Base-by-base conservation (phyloP, 2,329 filamentous ascomycete species). In the Penicillium sp. region DNA sequence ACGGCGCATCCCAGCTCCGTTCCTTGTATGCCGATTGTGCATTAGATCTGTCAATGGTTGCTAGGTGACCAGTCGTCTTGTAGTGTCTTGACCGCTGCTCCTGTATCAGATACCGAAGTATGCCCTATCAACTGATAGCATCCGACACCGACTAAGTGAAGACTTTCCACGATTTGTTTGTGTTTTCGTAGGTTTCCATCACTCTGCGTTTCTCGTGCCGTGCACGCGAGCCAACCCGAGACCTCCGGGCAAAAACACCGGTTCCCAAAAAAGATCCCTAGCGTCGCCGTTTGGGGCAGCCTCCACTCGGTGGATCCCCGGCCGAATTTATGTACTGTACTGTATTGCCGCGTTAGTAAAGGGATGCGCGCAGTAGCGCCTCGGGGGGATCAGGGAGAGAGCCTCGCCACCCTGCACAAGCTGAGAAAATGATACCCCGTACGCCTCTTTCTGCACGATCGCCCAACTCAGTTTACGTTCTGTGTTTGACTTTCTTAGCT, bases 21-120 rank as follows among this genome's bases (percentile, higher is more conserved):
- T 49, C 31, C 31, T 31, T 50, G 33, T 26, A 35, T 49, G 33
- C 31, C 35, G 14, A 37, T 27, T 53, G 14, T 41, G 56, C 53
- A 63, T 61, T 55, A 39, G 62, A 67, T 65, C 62, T 61, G 52
- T 65, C 59, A 45, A 49, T 44, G 55, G 59, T 65, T 65, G 64
- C 63, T 61, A 54, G 64, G 63, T 59, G 61, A 63, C 57, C 56
- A 61, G 56, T 63, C 59, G 46, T 33, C 31, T 46, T 53, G 47
- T 27, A 5, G 44, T 22, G 41, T 33, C 14, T 48, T 56, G 53
- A 65, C 64, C 64, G 63, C 64, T 59, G 52, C 47, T 57, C 19
- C 19, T 53, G 3, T 13, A 19, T 27, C 27, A 14, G 16, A 49
- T 22, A 13, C 27, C 3, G 9, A n/a, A 11, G 47, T 48, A 49